These are phyloP conservation scores for Coccomyxa subellipsoidea DNA, from an alignment of 163 green algal species.

Conservation along the genomic window DNA sequence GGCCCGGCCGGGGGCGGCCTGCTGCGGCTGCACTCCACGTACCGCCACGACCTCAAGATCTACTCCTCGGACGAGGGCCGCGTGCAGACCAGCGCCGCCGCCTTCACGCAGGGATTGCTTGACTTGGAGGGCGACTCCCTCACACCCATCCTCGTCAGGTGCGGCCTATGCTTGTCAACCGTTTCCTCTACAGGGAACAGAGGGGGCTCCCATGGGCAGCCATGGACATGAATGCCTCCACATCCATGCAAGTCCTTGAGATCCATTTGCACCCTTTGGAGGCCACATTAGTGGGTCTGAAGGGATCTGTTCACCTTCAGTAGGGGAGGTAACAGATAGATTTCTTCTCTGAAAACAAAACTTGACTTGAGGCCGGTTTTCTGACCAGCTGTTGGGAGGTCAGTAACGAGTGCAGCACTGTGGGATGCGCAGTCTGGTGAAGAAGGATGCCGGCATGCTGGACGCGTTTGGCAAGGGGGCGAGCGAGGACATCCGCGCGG, in stretches of 20 bases:
- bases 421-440: conserved; percentile 67
- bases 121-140: conserved; percentile 88
- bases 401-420: not conserved
- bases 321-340: too few relatives aligned
- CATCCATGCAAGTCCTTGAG: too few relatives aligned
- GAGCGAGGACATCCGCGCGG: conserved; percentile 75
- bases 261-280: too few relatives aligned
- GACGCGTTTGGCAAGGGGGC: conserved; percentile 93
- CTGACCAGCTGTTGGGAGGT: too few relatives aligned
- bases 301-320: too few relatives aligned
- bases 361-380: not conserved
- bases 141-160: conserved; percentile 88
- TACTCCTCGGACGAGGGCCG: conserved; percentile 95
- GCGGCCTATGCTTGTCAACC: not conserved
- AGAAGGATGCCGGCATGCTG: conserved; percentile 91
- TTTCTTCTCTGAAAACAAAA: too few relatives aligned
- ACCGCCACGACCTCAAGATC: conserved; percentile 99
- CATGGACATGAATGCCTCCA: too few relatives aligned
- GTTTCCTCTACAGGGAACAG: too few relatives aligned
- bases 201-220: too few relatives aligned
- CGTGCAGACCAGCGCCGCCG: conserved; percentile 81
- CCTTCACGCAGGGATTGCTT: conserved; percentile 82
- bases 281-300: too few relatives aligned
- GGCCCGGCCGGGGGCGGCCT: conserved; percentile 68
- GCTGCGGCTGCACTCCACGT: conserved; percentile 95